Evolutionary conservation across 1,284 basidiomycete genomes (phyloP).

Genomic region (Trichosporon asahii): DNA sequence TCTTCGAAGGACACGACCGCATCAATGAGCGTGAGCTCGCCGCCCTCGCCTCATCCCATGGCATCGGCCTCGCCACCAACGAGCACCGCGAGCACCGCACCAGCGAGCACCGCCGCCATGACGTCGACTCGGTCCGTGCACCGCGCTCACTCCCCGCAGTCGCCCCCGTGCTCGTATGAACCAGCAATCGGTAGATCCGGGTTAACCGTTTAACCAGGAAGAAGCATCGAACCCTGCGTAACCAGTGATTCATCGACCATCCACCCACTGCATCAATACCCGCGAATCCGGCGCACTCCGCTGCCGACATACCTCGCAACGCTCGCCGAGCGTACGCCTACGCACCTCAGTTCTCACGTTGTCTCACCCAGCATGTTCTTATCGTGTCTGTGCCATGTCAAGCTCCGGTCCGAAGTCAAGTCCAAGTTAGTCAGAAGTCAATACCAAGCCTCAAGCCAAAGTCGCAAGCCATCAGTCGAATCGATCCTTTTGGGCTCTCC

Average conservation of each 20-base stretch:
- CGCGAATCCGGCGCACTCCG: neutral
- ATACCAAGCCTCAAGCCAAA: neutral
- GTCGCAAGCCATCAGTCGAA: neutral
- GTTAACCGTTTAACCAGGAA: neutral
- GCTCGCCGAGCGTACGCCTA: neutral
- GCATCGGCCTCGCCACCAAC: constrained; percentile 16
- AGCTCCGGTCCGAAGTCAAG: neutral
- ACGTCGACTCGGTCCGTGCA: neutral
- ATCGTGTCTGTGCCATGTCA: neutral
- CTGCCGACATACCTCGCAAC: neutral
- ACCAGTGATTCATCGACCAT: neutral
- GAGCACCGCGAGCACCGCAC: neutral
- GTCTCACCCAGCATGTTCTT: neutral
- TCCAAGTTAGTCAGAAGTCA: neutral
- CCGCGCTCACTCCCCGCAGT: neutral
- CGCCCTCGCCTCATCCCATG: constrained; percentile 26
- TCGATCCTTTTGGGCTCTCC: neutral
- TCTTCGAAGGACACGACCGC: constrained; percentile 25
- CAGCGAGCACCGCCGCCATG: neutral
- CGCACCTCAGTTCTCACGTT: neutral
- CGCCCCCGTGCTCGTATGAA: neutral
- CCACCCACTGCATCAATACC: neutral
- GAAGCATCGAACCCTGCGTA: neutral
- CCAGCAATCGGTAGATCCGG: neutral
- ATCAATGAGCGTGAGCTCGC: constrained; percentile 30